Percentiles rank a stretch among this genome's conserved stretches.
phyloP scores from a whole-genome alignment of 192 early-diverging fungal genomes.

The Phycomyces blakesleeanus region DNA sequence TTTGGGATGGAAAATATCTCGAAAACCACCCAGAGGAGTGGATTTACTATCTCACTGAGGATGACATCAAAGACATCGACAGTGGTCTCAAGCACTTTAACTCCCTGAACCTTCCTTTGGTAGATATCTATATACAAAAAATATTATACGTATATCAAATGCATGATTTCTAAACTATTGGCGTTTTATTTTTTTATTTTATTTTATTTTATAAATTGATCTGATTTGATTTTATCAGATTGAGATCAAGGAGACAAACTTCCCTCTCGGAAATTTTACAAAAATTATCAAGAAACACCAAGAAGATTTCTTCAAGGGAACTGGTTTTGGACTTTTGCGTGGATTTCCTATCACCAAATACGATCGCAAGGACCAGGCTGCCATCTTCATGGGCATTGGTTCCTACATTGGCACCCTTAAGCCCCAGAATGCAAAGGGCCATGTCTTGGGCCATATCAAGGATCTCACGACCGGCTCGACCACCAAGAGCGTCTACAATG shows the following conservation, averaged over 20 bases:
- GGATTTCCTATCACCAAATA: constrained; percentile 29
- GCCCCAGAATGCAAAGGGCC: constrained; percentile 30
- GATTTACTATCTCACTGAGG: constrained; percentile 23
- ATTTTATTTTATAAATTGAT: too few relatives aligned
- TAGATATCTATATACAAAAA: background rate
- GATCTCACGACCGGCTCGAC: constrained; percentile 29
- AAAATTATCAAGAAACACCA: constrained; percentile 10
- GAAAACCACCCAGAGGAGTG: constrained; percentile 29
- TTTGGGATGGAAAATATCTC: constrained; percentile 29
- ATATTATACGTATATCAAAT: too few relatives aligned
- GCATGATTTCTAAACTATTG: too few relatives aligned
- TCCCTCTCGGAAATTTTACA: constrained; percentile 25
- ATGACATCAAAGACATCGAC: constrained; percentile 32
- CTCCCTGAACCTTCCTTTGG: constrained; percentile 19
- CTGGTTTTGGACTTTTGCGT: constrained; percentile 24
- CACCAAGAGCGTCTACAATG: constrained; percentile 29
- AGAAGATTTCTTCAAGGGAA: constrained; percentile 23
- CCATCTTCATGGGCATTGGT: constrained; percentile 40
- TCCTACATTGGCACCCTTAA: constrained; percentile 36
- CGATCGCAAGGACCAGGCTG: constrained; percentile 24
- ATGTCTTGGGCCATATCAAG: constrained; percentile 39
- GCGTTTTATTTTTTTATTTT: too few relatives aligned
- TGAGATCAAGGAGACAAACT: constrained; percentile 9
- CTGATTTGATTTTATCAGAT: constrained; percentile 1
- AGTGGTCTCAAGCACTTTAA: constrained; percentile 29